Evolutionary conservation across 768 basidiomycete genomes (phyloP), one percentile per base, ranked within the genome.

Genomic region (Mycena chlorophos): DNA sequence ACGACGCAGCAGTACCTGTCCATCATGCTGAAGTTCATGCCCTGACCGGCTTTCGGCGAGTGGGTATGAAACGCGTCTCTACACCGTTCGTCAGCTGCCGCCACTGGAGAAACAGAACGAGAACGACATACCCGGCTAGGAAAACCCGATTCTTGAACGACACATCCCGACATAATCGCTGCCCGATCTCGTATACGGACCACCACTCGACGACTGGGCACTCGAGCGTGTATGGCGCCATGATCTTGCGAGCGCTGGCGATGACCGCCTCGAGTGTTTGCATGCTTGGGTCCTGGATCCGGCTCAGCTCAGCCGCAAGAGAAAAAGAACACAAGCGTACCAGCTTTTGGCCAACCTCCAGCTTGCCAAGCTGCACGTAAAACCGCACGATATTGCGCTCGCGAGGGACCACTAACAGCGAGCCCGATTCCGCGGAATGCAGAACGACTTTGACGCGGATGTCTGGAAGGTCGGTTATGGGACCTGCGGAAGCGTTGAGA

Each of bases 381-480:
- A 84, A 62, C 30, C 83, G 75, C 34, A 83, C 74, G 28, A 73
- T 72, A 60, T 77, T 75, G 3, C 70, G 70, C 50, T 80, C 76
- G 14, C 83, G 75, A 2, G 82, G 82, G 39, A 84, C 80, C 43
- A 81, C 55, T 74, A 84, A 76, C 38, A 77, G 70, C 1, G 77
- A 74, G 1, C 79, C 75, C 14, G 71, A 68, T 4, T 68, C 61
- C 0, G 80, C 81, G 58, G 82, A 81, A 23, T 83, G 74, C 0
- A 69, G 74, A 40, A 54, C 77, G 74, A 34, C 81, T 45, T 61
- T 61, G n/a, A 61, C 60, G 19, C 60, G 76, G 53, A 82, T 78
- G 60, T 84, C 82, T 0, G 82, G 82, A 46, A 83, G 80, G 62
- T 82, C 66, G 1, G 82, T 82, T 23, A 76, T 72, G 2, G 81